Conservation (phyloP, 352 stramenopile species). For the Globisporangium irregulare region DNA sequence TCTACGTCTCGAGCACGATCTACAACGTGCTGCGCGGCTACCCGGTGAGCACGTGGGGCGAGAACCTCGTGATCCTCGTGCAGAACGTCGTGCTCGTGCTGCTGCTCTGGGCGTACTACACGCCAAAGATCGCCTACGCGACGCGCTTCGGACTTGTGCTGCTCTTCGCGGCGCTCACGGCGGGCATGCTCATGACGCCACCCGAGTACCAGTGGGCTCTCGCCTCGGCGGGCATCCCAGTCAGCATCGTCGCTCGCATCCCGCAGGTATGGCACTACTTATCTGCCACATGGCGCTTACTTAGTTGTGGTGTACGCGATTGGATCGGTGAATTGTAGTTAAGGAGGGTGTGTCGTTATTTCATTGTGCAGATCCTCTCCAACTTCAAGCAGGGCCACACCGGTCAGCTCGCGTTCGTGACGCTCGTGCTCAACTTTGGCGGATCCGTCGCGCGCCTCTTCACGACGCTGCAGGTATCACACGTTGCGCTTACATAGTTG, state of each 20-base stretch:
- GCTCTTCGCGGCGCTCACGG: slow-evolving; percentile 43
- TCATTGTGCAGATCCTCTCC: slow-evolving; percentile 50
- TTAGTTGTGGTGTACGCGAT: neutral
- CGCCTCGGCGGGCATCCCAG: slow-evolving; percentile 65
- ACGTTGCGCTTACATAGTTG: neutral
- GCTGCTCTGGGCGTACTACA: slow-evolving; percentile 72
- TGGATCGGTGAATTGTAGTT: neutral
- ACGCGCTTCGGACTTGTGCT: slow-evolving; percentile 48
- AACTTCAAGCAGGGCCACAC: slow-evolving; percentile 90
- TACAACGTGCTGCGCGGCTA: slow-evolving; percentile 87
- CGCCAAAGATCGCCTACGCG: slow-evolving; percentile 46
- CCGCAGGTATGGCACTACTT: slow-evolving; percentile 46
- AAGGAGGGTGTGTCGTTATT: neutral
- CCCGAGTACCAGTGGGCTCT: slow-evolving; percentile 75
- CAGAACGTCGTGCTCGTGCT: slow-evolving; percentile 85
- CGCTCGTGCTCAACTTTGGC: slow-evolving; percentile 79
- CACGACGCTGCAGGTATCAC: slow-evolving; percentile 72
- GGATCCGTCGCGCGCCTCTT: slow-evolving; percentile 82
- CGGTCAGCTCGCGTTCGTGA: slow-evolving; percentile 86
- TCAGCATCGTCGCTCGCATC: slow-evolving; percentile 78
- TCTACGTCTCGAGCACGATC: slow-evolving; percentile 75
- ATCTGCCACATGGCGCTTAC: slow-evolving; percentile 2
- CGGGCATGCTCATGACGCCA: slow-evolving; percentile 61
- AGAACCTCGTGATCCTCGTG: slow-evolving; percentile 82
- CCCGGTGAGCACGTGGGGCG: slow-evolving; percentile 82